Evolutionary conservation across 306 rosid genomes (phyloP).

Genomic region (Cicer judaicum): DNA sequence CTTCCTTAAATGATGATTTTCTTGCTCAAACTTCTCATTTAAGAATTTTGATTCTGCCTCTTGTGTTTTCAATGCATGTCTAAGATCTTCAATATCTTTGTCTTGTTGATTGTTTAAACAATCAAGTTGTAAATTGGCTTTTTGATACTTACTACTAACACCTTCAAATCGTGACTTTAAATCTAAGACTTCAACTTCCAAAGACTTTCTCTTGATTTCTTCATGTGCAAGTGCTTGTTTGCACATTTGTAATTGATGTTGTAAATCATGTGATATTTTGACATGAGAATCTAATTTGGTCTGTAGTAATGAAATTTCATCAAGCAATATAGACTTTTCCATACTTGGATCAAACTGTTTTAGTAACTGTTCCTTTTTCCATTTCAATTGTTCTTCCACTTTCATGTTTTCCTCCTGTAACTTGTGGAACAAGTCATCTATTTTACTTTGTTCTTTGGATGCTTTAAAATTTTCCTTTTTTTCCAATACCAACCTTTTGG

Average conservation of each 20-base stretch:
- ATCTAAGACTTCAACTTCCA: slow-evolving; percentile 70
- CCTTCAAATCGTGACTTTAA: slow-evolving; percentile 47
- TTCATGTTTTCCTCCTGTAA: slow-evolving; percentile 59
- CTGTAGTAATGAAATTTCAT: slow-evolving; percentile 65
- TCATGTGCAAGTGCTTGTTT: slow-evolving; percentile 71
- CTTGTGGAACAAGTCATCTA: slow-evolving; percentile 50
- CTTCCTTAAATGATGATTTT: slow-evolving; percentile 59
- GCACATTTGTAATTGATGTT: slow-evolving; percentile 55
- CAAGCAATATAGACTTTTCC: slow-evolving; percentile 65
- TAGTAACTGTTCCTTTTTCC: slow-evolving; percentile 72
- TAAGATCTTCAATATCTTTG: slow-evolving; percentile 63
- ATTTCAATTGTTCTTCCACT: slow-evolving; percentile 69
- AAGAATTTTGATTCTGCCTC: slow-evolving; percentile 66
- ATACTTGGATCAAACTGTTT: slow-evolving; percentile 54
- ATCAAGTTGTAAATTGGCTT: slow-evolving; percentile 53
- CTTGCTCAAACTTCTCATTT: slow-evolving; percentile 64
- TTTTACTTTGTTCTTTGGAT: slow-evolving; percentile 55
- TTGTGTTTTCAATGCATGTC: slow-evolving; percentile 57
- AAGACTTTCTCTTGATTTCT: slow-evolving; percentile 66
- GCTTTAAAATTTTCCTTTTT: slow-evolving; percentile 46
- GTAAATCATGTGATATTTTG: slow-evolving; percentile 62
- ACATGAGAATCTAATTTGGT: slow-evolving; percentile 65
- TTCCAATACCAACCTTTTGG: slow-evolving; percentile 48
- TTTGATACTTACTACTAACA: slow-evolving; percentile 51
- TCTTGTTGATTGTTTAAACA: slow-evolving; percentile 54